These are phyloP conservation scores for Butyriboletus loyo DNA, from an alignment of 768 basidiomycete genomes.

Conservation along the genomic window DNA sequence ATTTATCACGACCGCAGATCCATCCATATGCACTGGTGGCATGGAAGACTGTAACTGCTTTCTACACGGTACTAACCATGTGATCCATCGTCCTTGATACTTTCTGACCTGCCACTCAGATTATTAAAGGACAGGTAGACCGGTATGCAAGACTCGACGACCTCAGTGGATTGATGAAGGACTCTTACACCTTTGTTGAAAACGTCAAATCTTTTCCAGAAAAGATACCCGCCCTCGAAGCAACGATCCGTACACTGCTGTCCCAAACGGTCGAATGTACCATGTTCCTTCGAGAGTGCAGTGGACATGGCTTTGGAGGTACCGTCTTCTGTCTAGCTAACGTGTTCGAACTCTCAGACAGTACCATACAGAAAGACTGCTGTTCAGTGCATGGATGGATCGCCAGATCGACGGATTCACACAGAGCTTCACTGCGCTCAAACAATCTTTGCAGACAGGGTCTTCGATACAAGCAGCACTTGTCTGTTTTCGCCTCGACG, in stretches of 20 bases:
- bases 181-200: conserved; percentile 32
- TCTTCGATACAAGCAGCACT: conserved; percentile 23
- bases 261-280: conserved; percentile 36
- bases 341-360: conserved; percentile 5
- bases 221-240: conserved; percentile 28
- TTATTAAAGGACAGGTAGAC: conserved; percentile 28
- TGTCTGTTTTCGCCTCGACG: conserved; percentile 30
- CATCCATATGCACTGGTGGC: conserved; percentile 27
- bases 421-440: conserved; percentile 22
- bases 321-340: background rate
- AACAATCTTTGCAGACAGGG: conserved; percentile 26
- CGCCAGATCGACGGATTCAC: conserved; percentile 20
- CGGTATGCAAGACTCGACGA: conserved; percentile 24
- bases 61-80: conserved; percentile 24
- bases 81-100: background rate
- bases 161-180: conserved; percentile 30
- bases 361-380: conserved; percentile 12
- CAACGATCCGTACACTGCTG: conserved; percentile 23
- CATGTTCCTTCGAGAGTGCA: conserved; percentile 36
- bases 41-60: conserved; percentile 26
- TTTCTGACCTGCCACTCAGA: conserved; percentile 19
- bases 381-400: conserved; percentile 18
- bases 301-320: conserved; percentile 35
- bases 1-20: conserved; percentile 11
- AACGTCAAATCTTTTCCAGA: conserved; percentile 25